Evolutionary conservation across 2,329 filamentous ascomycete genomes (phyloP).

Genomic region (Fusarium armeniacum): DNA sequence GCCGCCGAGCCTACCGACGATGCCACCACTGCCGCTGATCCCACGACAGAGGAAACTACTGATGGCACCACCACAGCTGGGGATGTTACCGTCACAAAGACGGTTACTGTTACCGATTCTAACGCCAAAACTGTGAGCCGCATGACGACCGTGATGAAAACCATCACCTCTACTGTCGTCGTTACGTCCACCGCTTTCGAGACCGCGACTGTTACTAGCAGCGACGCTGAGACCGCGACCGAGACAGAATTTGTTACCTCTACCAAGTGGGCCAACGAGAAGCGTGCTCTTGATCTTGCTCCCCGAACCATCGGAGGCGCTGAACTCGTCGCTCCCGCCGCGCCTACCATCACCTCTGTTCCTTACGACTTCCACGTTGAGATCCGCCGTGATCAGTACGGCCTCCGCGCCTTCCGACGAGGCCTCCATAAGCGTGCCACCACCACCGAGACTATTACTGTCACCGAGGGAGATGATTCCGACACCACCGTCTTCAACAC

Average conservation of each 20-base stretch:
- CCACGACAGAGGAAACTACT: constrained; percentile 7
- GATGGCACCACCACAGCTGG: constrained; percentile 12
- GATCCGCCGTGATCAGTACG: constrained; percentile 25
- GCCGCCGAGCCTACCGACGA: constrained; percentile 21
- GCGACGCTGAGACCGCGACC: constrained; percentile 55
- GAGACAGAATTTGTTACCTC: constrained; percentile 54
- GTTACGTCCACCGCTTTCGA: constrained; percentile 55
- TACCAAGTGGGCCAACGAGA: constrained; percentile 53
- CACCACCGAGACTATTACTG: constrained; percentile 52
- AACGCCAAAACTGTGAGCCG: constrained; percentile 49
- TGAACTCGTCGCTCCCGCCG: constrained; percentile 34
- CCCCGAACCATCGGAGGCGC: constrained; percentile 46
- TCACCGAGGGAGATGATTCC: constrained; percentile 48
- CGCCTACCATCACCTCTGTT: constrained; percentile 41
- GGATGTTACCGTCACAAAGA: constrained; percentile 52
- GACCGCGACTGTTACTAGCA: constrained; percentile 57
- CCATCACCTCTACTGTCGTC: constrained; percentile 52
- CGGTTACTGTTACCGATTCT: constrained; percentile 52
- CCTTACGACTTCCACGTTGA: constrained; percentile 31
- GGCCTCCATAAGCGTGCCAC: constrained; percentile 55
- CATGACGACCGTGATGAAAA: constrained; percentile 51
- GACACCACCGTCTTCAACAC: constrained; percentile 49
- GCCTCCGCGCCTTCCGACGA: constrained; percentile 40
- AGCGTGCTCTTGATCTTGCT: constrained; percentile 52
- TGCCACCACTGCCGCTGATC: constrained; percentile 13